Percentiles rank a stretch among this genome's conserved stretches.
phyloP scores from a whole-genome alignment of 2,329 filamentous ascomycete species.

The Pestalotiopsis fici region DNA sequence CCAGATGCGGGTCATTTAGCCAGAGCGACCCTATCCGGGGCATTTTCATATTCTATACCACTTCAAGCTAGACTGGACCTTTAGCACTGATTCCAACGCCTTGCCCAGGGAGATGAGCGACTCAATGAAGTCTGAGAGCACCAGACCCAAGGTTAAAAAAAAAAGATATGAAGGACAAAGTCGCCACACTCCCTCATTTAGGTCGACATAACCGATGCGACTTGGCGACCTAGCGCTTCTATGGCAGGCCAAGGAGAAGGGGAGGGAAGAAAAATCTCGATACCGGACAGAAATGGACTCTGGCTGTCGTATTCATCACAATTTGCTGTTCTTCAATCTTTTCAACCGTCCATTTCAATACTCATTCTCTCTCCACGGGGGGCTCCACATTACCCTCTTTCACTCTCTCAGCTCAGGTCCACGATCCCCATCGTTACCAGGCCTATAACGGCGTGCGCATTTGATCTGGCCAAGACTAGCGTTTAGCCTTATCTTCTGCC shows the following conservation, averaged over 20 bases:
- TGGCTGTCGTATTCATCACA: background rate
- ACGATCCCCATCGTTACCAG: background rate
- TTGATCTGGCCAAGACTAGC: background rate
- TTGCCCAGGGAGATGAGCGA: background rate
- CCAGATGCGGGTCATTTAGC: background rate
- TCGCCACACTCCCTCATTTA: background rate
- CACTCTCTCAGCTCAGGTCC: background rate
- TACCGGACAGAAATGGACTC: background rate
- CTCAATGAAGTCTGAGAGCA: too few species aligned
- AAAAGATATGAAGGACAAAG: background rate
- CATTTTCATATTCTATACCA: background rate
- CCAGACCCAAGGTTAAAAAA: background rate
- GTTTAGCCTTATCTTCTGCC: background rate
- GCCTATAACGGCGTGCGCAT: background rate
- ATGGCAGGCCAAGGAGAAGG: background rate
- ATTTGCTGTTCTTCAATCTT: too few species aligned
- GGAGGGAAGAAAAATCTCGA: background rate
- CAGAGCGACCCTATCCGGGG: background rate
- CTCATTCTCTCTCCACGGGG: background rate
- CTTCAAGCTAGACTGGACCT: background rate
- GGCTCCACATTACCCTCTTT: background rate
- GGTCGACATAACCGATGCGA: background rate
- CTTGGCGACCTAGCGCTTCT: background rate
- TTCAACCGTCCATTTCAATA: background rate
- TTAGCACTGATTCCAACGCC: background rate